phyloP scores from a whole-genome alignment of 2,329 filamentous ascomycete species.

The Delphinella strobiligena region DNA sequence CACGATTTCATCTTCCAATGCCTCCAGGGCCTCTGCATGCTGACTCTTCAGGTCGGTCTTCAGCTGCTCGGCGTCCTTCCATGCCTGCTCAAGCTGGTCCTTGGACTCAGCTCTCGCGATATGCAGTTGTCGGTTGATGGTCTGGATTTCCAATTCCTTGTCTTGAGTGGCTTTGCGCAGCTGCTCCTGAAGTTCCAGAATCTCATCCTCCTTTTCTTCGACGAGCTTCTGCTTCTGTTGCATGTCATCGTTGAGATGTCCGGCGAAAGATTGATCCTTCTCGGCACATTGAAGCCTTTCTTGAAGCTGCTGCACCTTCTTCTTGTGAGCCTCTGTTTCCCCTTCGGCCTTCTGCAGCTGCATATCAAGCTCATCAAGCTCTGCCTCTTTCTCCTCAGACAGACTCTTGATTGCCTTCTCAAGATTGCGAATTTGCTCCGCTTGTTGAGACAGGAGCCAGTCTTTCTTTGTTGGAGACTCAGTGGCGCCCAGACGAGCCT shows the following conservation, averaged over 20 bases:
- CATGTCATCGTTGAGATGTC: conserved; percentile 9
- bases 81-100: background rate
- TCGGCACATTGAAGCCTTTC: conserved; percentile 9
- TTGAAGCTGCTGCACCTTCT: conserved; percentile 11
- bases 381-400: conserved; percentile 23
- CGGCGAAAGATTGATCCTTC: conserved; percentile 8
- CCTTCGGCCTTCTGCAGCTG: conserved; percentile 20
- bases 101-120: background rate
- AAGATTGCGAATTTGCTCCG: conserved; percentile 20
- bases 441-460: conserved; percentile 22
- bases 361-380: conserved; percentile 23
- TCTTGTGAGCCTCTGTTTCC: conserved; percentile 20
- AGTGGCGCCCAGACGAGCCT: conserved; percentile 20
- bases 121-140: conserved; percentile 3
- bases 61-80: background rate
- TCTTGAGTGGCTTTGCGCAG: conserved; percentile 10
- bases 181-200: conserved; percentile 9
- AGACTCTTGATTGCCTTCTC: conserved; percentile 20
- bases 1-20: conserved; percentile 45
- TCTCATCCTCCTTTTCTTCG: conserved; percentile 8
- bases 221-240: conserved; percentile 8
- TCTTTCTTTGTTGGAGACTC: conserved; percentile 27
- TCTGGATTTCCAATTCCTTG: conserved; percentile 5
- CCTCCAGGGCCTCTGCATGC: conserved; percentile 25
- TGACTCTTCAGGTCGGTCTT: conserved; percentile 30